These are phyloP conservation scores for Tranzscheliella williamsii DNA, from an alignment of 1,284 basidiomycete genomes.

Conservation along the genomic window DNA sequence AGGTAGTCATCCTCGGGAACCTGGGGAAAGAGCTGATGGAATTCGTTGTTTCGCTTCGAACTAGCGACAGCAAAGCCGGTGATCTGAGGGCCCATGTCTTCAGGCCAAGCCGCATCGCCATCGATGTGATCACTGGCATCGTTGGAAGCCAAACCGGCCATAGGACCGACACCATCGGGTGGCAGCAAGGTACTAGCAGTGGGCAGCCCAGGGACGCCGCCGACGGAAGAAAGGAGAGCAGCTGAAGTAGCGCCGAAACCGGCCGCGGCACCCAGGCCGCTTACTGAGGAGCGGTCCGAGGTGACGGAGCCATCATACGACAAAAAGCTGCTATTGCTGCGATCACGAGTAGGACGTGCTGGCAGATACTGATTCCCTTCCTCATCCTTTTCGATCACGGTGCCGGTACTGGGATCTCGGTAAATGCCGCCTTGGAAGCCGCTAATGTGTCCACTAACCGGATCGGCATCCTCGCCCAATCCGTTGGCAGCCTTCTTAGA, in stretches of 20 bases:
- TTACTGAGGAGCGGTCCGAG: constrained; percentile 32
- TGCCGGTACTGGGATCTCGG: constrained; percentile 43
- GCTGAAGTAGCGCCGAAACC: constrained; percentile 40
- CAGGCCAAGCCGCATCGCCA: constrained; percentile 30
- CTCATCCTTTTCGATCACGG: constrained; percentile 31
- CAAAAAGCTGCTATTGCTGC: constrained; percentile 28
- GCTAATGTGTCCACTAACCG: constrained; percentile 6
- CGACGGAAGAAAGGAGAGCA: constrained; percentile 39
- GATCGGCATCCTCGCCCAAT: constrained; percentile 1
- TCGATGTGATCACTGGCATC: constrained; percentile 38
- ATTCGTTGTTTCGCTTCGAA: constrained; percentile 90
- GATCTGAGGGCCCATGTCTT: constrained; percentile 49
- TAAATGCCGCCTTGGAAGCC: constrained; percentile 42
- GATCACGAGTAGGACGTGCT: constrained; percentile 18
- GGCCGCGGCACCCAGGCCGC: constrained; percentile 49
- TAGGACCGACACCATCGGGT: constrained; percentile 25
- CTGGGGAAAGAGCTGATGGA: constrained; percentile 83
- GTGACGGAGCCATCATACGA: constrained; percentile 37
- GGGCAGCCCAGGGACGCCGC: constrained; percentile 27
- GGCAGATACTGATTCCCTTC: constrained; percentile 14
- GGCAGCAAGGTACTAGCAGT: constrained; percentile 28
- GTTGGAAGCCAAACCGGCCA: constrained; percentile 20
- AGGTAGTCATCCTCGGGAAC: constrained; percentile 95
- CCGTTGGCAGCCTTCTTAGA: constrained; percentile 1
- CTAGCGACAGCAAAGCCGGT: constrained; percentile 92